Evolutionary conservation across 768 basidiomycete species (phyloP), one percentile per base, ranked within the genome.

Genomic region (Kwoniella heveanensis): DNA sequence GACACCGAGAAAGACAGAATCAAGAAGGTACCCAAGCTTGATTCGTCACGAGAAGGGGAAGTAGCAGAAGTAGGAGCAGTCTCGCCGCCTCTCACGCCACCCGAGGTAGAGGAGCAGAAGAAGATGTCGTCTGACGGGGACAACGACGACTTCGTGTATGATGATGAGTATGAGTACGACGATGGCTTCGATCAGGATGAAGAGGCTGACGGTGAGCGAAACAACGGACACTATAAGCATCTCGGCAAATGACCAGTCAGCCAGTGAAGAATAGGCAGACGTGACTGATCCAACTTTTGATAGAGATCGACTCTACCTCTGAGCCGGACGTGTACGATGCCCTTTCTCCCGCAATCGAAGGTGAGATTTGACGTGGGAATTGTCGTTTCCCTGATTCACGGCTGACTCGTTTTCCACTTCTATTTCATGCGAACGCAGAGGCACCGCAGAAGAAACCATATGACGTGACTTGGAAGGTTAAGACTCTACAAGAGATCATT

Each of bases 391-490:
- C 15, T 3, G 15, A 0, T 27, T 13, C 24, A 50, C 62, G 29
- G 58, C 32, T 36, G 13, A 36, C 32, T 6, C 13, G 32, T 6
- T 36, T 13, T 36, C 32, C 13, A 44, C 17, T 17, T 3, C 19
- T 44, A 8, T 44, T 4, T 19, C 17, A 17, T 44, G 39, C 39
- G 39, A 6, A 19, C 19, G n/a, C 59, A 72, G 69, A 73, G 53
- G 64, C 64, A 17, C 71, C 75, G 7, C 59, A 66, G 63, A 78
- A 76, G 68, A 77, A 75, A 44, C 73, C 75, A 1, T 96, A 92
- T 76, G 91, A 96, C 72, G 86, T 96, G 47, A 88, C 91, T n/a
- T 90, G 87, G 77, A 86, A 89, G 61, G 85, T 88, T 13, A 85
- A 94, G 54, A 85, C 85, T 59, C 86, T 90, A 74, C 71, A 80